Conservation (phyloP, 1,284 basidiomycete species). For the Cryptococcus depauperatus region DNA sequence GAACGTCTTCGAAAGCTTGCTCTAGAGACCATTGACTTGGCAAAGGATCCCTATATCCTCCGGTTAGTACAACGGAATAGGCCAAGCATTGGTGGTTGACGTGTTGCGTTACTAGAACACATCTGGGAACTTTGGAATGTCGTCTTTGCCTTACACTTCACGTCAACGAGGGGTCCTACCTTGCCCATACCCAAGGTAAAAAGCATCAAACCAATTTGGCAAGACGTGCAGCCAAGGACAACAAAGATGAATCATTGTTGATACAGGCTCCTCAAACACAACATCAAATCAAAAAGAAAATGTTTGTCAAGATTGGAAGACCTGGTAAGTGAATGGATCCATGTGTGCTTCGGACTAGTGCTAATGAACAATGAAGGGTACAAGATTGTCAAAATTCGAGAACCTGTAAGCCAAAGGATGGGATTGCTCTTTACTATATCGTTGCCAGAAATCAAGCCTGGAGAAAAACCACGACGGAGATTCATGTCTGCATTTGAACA, state of each 20-base stretch:
- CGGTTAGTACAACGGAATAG: slow-evolving; percentile 36
- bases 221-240: slow-evolving; percentile 86
- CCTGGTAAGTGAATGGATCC: slow-evolving; percentile 60
- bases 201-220: slow-evolving; percentile 99
- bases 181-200: slow-evolving; percentile 98
- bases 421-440: slow-evolving; percentile 97
- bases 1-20: slow-evolving; percentile 93
- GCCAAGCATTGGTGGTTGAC: slow-evolving; percentile 34
- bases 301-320: slow-evolving; percentile 94
- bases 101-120: slow-evolving; percentile 52
- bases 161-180: slow-evolving; percentile 98
- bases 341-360: background rate
- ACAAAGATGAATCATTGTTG: slow-evolving; percentile 82
- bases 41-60: slow-evolving; percentile 98
- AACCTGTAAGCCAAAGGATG: slow-evolving; percentile 48
- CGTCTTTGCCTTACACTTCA: slow-evolving; percentile 95
- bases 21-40: slow-evolving; percentile 89
- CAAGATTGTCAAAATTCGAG: slow-evolving; percentile 50
- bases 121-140: slow-evolving; percentile 93
- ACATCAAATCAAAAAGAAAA: slow-evolving; percentile 69
- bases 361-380: slow-evolving; percentile 30
- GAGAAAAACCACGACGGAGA: slow-evolving; percentile 72
- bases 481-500: slow-evolving; percentile 99
- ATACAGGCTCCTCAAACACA: slow-evolving; percentile 55
- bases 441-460: slow-evolving; percentile 85